Evolutionary conservation across 2,329 filamentous ascomycete genomes (phyloP).

Genomic region (Penicillium corylophilum): DNA sequence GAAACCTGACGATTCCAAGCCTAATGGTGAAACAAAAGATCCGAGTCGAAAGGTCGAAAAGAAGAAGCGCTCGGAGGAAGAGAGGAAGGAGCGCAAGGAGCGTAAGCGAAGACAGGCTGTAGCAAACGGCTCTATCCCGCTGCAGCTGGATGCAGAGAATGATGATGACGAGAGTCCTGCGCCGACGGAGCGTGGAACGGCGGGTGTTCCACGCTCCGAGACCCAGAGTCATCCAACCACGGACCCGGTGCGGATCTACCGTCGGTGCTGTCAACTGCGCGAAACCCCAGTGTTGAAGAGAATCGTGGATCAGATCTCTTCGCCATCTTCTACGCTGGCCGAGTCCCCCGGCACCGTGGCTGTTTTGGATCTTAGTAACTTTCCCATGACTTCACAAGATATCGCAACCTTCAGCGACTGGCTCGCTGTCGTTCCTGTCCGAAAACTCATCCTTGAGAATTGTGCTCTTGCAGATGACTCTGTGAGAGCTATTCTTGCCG

Average conservation of each 20-base stretch:
- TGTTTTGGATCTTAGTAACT: constrained; percentile 79
- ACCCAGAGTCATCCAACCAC: constrained; percentile 74
- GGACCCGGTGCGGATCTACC: constrained; percentile 88
- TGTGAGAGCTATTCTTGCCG: constrained; percentile 80
- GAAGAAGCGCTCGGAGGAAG: constrained; percentile 91
- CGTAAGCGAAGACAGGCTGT: constrained; percentile 81
- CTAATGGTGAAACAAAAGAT: constrained; percentile 38
- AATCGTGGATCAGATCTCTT: constrained; percentile 82
- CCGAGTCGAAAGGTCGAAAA: constrained; percentile 82
- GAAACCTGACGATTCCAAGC: constrained; percentile 21
- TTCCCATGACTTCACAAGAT: constrained; percentile 79
- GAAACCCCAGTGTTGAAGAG: constrained; percentile 91
- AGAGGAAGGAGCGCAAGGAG: constrained; percentile 88
- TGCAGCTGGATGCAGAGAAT: constrained; percentile 74
- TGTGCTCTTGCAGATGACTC: constrained; percentile 85
- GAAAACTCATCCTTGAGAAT: constrained; percentile 81
- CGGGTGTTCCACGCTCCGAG: constrained; percentile 43
- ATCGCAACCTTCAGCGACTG: constrained; percentile 88
- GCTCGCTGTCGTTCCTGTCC: constrained; percentile 86
- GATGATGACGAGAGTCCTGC: constrained; percentile 56
- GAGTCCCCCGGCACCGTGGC: constrained; percentile 72
- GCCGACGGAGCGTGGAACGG: constrained; percentile 30
- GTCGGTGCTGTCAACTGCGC: constrained; percentile 87
- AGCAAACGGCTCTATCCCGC: constrained; percentile 80
- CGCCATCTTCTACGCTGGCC: constrained; percentile 63